These are phyloP conservation scores for Carpinus viminea DNA, from an alignment of 306 rosid genomes.

Conservation along the genomic window DNA sequence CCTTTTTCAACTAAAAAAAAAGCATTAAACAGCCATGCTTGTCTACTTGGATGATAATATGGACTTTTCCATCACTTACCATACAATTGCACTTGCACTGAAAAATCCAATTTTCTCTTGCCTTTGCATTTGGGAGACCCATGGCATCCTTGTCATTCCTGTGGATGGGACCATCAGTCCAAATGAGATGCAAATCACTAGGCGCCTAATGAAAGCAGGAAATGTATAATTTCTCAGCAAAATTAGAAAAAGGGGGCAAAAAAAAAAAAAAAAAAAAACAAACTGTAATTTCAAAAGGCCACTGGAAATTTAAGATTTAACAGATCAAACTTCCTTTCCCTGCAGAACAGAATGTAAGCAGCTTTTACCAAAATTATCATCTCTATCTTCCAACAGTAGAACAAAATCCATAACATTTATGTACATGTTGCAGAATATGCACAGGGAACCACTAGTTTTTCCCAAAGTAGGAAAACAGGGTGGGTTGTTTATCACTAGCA, in stretches of 20 bases:
- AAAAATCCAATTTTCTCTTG: not conserved
- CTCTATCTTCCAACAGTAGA: not conserved
- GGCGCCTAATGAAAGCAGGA: not conserved
- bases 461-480: conserved; percentile 68
- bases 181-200: not conserved
- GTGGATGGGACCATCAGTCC: not conserved
- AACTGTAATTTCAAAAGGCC: not conserved
- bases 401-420: not conserved
- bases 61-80: too few species aligned
- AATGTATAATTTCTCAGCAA: not conserved
- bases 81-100: too few species aligned
- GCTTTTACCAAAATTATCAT: not conserved
- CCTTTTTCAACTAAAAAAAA: too few species aligned
- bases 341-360: not conserved
- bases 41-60: too few species aligned
- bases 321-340: not conserved
- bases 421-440: not conserved
- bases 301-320: not conserved
- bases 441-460: conserved; percentile 42
- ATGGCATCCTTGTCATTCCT: not conserved
- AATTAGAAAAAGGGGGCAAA: not conserved
- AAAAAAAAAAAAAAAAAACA: too few species aligned
- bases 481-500: conserved; percentile 58
- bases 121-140: not conserved
- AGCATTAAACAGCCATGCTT: too few species aligned